Percentiles rank a stretch among this genome's conserved stretches.
Conservation (phyloP, 441 rosid species). For the Macaranga tanarius region DNA sequence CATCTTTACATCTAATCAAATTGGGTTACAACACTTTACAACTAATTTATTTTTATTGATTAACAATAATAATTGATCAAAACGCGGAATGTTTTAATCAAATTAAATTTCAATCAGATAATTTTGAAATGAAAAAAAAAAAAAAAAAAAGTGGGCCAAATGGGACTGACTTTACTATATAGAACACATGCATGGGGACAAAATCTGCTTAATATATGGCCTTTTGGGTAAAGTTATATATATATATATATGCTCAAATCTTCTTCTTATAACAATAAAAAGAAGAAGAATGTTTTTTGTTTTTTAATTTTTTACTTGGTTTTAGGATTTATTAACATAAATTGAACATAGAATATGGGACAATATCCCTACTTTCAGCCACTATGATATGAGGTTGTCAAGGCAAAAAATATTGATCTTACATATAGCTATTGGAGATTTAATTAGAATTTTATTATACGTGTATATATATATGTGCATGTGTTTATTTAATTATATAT, state of each 20-base stretch:
- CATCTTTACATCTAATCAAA: slow-evolving; percentile 16
- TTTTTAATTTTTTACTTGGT: neutral
- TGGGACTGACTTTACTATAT: neutral
- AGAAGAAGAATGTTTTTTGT: too few species aligned
- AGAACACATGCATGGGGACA: slow-evolving; percentile 4
- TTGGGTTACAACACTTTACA: slow-evolving; percentile 3
- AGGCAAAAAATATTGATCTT: neutral
- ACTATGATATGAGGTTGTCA: neutral
- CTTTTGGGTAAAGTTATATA: neutral
- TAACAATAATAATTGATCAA: slow-evolving; percentile 3
- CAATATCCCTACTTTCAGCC: neutral
- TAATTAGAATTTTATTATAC: too few species aligned
- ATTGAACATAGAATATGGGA: neutral
- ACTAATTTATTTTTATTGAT: neutral
- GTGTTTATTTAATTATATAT: too few species aligned
- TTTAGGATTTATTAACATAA: neutral
- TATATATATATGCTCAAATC: neutral
- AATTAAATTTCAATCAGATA: slow-evolving; percentile 4
- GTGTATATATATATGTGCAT: neutral
- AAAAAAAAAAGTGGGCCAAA: neutral
- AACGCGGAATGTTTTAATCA: slow-evolving; percentile 12
- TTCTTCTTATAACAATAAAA: neutral
- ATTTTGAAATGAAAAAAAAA: neutral
- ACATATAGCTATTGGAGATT: neutral
- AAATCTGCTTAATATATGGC: slow-evolving; percentile 14